These are phyloP conservation scores for Begonia loranthoides DNA, from an alignment of 306 rosid species.

Conservation along the genomic window DNA sequence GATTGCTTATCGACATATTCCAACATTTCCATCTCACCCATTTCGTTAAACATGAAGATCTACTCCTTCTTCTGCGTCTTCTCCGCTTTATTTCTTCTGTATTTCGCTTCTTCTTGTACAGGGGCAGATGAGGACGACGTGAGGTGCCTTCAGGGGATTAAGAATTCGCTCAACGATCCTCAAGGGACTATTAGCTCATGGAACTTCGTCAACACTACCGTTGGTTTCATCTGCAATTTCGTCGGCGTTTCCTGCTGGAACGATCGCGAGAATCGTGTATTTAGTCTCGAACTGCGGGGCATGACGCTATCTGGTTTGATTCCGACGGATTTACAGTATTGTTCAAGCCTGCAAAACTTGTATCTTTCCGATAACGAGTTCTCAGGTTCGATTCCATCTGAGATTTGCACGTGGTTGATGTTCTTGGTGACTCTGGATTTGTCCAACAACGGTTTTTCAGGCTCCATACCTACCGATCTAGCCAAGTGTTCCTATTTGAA, in stretches of 20 bases:
- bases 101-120: constrained; percentile 4
- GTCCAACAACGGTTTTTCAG: too few relatives aligned
- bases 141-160: constrained; percentile 38
- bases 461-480: constrained; percentile 5
- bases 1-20: too few relatives aligned
- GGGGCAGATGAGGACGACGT: constrained; percentile 34
- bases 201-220: constrained; percentile 42
- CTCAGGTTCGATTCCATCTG: constrained; percentile 31
- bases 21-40: too few relatives aligned
- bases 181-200: constrained; percentile 14
- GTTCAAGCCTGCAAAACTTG: constrained; percentile 35
- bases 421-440: too few relatives aligned
- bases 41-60: too few relatives aligned
- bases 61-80: too few relatives aligned
- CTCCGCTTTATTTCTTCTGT: too few relatives aligned
- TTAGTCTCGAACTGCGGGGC: constrained; percentile 34
- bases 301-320: constrained; percentile 2
- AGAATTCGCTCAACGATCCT: constrained; percentile 18
- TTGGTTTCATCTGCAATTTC: constrained; percentile 40
- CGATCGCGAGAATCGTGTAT: constrained; percentile 40
- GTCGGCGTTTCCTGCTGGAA: constrained; percentile 60
- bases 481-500: constrained; percentile 48
- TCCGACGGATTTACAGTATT: constrained; percentile 35
- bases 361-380: constrained; percentile 43
- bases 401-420: constrained; percentile 21